Percentiles rank a stretch among this genome's conserved stretches.
These are phyloP conservation scores for Aspergillus cavernicola DNA, from an alignment of 495 filamentous ascomycete species.

Conservation along the genomic window DNA sequence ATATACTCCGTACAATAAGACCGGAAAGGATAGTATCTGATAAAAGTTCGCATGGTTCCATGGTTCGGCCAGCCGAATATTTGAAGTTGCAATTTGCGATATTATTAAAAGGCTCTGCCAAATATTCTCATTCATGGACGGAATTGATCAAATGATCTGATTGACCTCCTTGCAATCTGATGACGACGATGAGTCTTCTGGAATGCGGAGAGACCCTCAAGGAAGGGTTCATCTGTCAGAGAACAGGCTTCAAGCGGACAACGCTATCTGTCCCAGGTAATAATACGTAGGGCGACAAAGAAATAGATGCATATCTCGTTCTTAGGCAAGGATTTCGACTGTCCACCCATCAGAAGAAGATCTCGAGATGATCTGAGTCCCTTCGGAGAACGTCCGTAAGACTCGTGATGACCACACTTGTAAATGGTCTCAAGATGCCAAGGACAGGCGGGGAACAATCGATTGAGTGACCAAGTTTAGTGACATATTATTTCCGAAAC, in stretches of 20 bases:
- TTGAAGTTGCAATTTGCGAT: not conserved
- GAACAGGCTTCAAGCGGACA: constrained; percentile 21
- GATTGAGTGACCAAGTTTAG: constrained; percentile 1
- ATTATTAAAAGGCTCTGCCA: no score
- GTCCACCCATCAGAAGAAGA: no score
- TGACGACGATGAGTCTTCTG: constrained; percentile 8
- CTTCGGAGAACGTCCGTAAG: no score
- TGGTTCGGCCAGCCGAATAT: not conserved
- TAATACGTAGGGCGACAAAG: not conserved
- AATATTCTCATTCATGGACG: no score
- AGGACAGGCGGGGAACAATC: constrained; percentile 2
- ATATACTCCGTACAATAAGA: no score
- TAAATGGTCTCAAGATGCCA: not conserved
- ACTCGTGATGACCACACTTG: not conserved
- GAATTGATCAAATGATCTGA: not conserved
- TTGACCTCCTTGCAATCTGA: constrained; percentile 4
- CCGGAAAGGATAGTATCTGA: not conserved
- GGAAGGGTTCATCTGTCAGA: constrained; percentile 9
- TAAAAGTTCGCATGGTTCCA: not conserved
- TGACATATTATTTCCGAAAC: not conserved
- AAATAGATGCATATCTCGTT: no score
- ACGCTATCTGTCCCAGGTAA: not conserved
- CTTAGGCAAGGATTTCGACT: no score
- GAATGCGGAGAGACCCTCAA: constrained; percentile 6
- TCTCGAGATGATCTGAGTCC: no score